Evolutionary conservation across 495 filamentous ascomycete species (phyloP).

Genomic region (Aspergillus funiculosus): DNA sequence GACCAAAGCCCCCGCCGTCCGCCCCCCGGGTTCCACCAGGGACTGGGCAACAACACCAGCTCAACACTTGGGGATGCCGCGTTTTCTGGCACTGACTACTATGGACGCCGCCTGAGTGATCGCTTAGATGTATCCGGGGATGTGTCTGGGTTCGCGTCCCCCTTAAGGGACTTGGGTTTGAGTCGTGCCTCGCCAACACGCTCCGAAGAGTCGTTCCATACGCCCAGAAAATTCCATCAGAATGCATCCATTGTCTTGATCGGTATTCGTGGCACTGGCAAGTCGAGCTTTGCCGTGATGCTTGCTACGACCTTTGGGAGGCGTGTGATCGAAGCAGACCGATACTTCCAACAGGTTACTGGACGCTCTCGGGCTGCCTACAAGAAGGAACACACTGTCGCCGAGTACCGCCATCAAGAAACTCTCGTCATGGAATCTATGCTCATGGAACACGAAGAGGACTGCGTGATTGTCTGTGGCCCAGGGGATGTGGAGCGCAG

Average conservation of each 20-base stretch:
- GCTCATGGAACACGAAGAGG: conserved; percentile 52
- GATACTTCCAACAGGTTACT: conserved; percentile 61
- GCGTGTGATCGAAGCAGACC: conserved; percentile 65
- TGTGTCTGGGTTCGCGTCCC: conserved; percentile 17
- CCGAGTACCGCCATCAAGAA: conserved; percentile 56
- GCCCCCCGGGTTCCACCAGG: conserved; percentile 6
- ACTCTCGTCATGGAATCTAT: conserved; percentile 58
- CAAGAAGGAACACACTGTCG: conserved; percentile 53
- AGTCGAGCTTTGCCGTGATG: conserved; percentile 71
- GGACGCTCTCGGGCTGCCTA: conserved; percentile 57
- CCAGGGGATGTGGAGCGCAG: conserved; percentile 49
- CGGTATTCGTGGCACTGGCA: conserved; percentile 69
- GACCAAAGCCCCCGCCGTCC: conserved; percentile 16
- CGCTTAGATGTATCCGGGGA: conserved; percentile 22
- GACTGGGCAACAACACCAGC: neutral
- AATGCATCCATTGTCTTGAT: conserved; percentile 69
- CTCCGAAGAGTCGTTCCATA: conserved; percentile 27
- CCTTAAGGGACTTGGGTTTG: conserved; percentile 28
- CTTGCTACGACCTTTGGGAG: conserved; percentile 65
- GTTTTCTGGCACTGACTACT: conserved; percentile 1
- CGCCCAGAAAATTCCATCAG: conserved; percentile 44
- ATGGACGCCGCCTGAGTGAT: conserved; percentile 23
- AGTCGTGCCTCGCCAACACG: conserved; percentile 31
- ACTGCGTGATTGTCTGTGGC: conserved; percentile 67
- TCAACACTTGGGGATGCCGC: neutral